These are phyloP conservation scores for Blastocladiella emersonii DNA, from an alignment of 371 early-diverging fungal species.

Conservation along the genomic window DNA sequence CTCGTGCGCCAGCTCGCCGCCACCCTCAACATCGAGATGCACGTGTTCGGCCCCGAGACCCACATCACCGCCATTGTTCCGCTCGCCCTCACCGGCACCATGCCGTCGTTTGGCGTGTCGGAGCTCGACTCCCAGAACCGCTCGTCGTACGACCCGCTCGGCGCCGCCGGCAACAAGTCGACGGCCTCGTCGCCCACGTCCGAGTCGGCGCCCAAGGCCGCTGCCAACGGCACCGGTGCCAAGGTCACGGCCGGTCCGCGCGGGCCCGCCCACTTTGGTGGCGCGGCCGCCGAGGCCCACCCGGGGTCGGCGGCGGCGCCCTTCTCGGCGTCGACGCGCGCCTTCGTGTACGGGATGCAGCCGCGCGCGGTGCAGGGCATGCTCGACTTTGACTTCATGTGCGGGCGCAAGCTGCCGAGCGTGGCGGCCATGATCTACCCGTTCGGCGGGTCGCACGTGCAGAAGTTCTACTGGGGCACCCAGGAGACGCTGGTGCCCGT, in stretches of 20 bases:
- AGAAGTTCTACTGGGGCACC: conserved; percentile 98
- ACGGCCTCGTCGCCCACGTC: not conserved
- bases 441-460: conserved; percentile 93
- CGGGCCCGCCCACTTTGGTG: conserved; percentile 10
- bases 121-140: conserved; percentile 1
- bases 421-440: conserved; percentile 98
- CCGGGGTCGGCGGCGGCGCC: conserved; percentile 50
- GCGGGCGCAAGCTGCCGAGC: conserved; percentile 88
- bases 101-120: conserved; percentile 9
- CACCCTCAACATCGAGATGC: conserved; percentile 79
- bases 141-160: not conserved
- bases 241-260: not conserved
- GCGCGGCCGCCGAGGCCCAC: not conserved
- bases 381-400: conserved; percentile 97
- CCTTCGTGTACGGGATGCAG: conserved; percentile 96
- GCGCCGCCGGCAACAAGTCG: conserved; percentile 1
- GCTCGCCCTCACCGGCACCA: conserved; percentile 51
- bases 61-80: conserved; percentile 96
- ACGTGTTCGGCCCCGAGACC: conserved; percentile 94
- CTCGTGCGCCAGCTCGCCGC: conserved; percentile 88
- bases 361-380: conserved; percentile 97
- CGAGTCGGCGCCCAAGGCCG: not conserved
- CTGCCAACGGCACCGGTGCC: not conserved
- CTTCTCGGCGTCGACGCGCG: conserved; percentile 78
- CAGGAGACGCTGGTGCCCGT: conserved; percentile 91